These are phyloP conservation scores for Rhizopogon salebrosus DNA, from an alignment of 768 basidiomycete species.

Conservation along the genomic window DNA sequence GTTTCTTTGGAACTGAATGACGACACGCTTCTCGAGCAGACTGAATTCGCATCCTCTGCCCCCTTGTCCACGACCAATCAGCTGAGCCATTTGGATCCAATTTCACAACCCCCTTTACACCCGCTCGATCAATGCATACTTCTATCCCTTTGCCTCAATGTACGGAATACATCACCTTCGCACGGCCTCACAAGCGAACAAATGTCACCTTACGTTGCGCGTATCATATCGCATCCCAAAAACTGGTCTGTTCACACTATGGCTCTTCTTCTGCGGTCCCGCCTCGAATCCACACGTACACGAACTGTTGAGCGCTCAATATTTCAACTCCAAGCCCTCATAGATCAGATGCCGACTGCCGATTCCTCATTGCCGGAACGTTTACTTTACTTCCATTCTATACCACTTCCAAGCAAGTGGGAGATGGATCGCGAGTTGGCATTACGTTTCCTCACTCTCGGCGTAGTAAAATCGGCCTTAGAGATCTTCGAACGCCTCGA, in stretches of 20 bases:
- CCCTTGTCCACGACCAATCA: slow-evolving; percentile 38
- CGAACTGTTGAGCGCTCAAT: slow-evolving; percentile 91
- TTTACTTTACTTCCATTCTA: slow-evolving; percentile 71
- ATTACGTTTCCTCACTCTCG: slow-evolving; percentile 72
- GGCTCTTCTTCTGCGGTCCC: slow-evolving; percentile 88
- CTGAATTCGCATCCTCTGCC: slow-evolving; percentile 79
- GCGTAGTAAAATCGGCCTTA: slow-evolving; percentile 84
- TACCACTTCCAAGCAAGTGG: slow-evolving; percentile 88
- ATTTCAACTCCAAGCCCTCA: slow-evolving; percentile 88
- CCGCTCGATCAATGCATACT: slow-evolving; percentile 94
- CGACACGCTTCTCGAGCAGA: slow-evolving; percentile 93
- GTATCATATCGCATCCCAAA: slow-evolving; percentile 81
- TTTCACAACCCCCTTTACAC: slow-evolving; percentile 80
- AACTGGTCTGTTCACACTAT: slow-evolving; percentile 98
- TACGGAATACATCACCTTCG: slow-evolving; percentile 81
- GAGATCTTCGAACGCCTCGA: slow-evolving; percentile 93
- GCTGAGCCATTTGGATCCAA: slow-evolving; percentile 74
- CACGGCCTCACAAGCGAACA: slow-evolving; percentile 91
- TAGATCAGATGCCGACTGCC: slow-evolving; percentile 93
- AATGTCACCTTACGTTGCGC: slow-evolving; percentile 86
- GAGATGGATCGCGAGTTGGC: slow-evolving; percentile 91
- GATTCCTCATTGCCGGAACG: slow-evolving; percentile 74
- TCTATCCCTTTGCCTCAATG: slow-evolving; percentile 84
- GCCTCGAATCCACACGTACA: slow-evolving; percentile 82
- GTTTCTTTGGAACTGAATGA: slow-evolving; percentile 84